These are phyloP conservation scores for Apiospora saccharicola DNA, from an alignment of 2,329 filamentous ascomycete species.

Conservation along the genomic window DNA sequence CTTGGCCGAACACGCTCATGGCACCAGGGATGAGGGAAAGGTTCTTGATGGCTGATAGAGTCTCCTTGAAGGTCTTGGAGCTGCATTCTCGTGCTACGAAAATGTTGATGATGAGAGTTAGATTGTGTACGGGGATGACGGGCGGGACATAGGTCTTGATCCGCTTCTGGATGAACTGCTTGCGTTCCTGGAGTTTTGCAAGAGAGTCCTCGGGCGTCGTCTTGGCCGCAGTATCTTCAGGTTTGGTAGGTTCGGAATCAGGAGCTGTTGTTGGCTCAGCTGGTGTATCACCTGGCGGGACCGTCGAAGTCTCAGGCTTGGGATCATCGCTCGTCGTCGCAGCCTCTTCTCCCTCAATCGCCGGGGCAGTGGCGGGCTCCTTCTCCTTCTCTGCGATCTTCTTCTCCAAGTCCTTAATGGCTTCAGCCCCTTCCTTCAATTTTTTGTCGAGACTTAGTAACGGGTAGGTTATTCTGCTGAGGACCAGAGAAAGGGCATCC, in stretches of 20 bases:
- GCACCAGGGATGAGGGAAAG: slow-evolving; percentile 91
- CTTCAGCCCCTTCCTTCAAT: slow-evolving; percentile 53
- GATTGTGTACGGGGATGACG: slow-evolving; percentile 85
- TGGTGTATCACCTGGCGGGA: slow-evolving; percentile 27
- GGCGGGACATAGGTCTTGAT: slow-evolving; percentile 76
- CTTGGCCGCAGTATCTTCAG: slow-evolving; percentile 33
- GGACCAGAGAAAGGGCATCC: slow-evolving; percentile 86
- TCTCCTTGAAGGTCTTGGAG: slow-evolving; percentile 97
- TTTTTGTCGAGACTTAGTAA: slow-evolving; percentile 80
- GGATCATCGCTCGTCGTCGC: slow-evolving; percentile 12
- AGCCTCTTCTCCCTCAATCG: slow-evolving; percentile 29
- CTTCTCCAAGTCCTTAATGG: slow-evolving; percentile 46
- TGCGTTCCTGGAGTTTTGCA: slow-evolving; percentile 49
- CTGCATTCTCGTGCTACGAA: slow-evolving; percentile 96
- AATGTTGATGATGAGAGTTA: slow-evolving; percentile 94
- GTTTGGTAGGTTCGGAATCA: slow-evolving; percentile 26
- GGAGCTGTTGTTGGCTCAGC: slow-evolving; percentile 30
- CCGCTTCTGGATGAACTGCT: slow-evolving; percentile 55
- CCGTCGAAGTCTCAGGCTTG: slow-evolving; percentile 23
- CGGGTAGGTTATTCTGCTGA: slow-evolving; percentile 88
- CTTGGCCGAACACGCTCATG: slow-evolving; percentile 89
- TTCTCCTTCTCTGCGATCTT: slow-evolving; percentile 46
- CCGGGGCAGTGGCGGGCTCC: slow-evolving; percentile 34
- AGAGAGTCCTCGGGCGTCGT: slow-evolving; percentile 31
- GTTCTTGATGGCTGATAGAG: slow-evolving; percentile 98